Evolutionary conservation across 805 yeast species (phyloP).

Genomic region (Suhomyces emberorum): DNA sequence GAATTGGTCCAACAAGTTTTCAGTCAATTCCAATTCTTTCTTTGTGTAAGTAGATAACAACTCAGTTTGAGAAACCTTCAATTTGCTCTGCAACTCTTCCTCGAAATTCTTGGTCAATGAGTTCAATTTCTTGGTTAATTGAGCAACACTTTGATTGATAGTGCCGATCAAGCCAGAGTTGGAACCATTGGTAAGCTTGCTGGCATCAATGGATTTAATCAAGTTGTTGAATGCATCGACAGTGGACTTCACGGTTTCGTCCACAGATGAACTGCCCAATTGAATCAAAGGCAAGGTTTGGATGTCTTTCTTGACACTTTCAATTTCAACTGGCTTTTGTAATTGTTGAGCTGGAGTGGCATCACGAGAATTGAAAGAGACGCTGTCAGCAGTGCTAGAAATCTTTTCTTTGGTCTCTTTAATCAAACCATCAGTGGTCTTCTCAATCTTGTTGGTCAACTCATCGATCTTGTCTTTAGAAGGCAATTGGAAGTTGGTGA

Average conservation of each 20-base stretch:
- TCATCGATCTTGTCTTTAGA: slow-evolving; percentile 31
- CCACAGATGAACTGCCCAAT: slow-evolving; percentile 24
- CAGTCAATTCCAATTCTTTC: slow-evolving; percentile 57
- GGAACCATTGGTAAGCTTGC: slow-evolving; percentile 19
- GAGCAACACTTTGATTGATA: slow-evolving; percentile 31
- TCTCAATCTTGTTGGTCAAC: slow-evolving; percentile 31
- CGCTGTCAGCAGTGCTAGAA: slow-evolving; percentile 1
- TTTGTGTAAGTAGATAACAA: slow-evolving; percentile 37
- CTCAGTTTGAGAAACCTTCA: slow-evolving; percentile 38
- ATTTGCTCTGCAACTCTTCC: slow-evolving; percentile 31
- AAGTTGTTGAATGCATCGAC: slow-evolving; percentile 38
- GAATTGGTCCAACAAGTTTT: slow-evolving; percentile 57
- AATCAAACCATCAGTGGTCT: slow-evolving; percentile 31
- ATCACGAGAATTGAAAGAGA: slow-evolving; percentile 7
- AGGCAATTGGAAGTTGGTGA: slow-evolving; percentile 23
- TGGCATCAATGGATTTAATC: slow-evolving; percentile 33
- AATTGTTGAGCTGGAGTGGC: slow-evolving; percentile 40
- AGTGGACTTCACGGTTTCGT: slow-evolving; percentile 32
- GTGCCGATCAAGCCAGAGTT: slow-evolving; percentile 28
- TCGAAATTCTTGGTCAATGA: slow-evolving; percentile 34
- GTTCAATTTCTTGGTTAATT: slow-evolving; percentile 30
- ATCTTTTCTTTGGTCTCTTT: slow-evolving; percentile 37
- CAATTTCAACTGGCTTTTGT: slow-evolving; percentile 39
- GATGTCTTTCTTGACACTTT: slow-evolving; percentile 27
- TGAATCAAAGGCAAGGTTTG: slow-evolving; percentile 34